Percentiles rank a stretch among this genome's conserved stretches.
phyloP scores from a whole-genome alignment of 2,329 filamentous ascomycete genomes.

The Lachnellula cervina region DNA sequence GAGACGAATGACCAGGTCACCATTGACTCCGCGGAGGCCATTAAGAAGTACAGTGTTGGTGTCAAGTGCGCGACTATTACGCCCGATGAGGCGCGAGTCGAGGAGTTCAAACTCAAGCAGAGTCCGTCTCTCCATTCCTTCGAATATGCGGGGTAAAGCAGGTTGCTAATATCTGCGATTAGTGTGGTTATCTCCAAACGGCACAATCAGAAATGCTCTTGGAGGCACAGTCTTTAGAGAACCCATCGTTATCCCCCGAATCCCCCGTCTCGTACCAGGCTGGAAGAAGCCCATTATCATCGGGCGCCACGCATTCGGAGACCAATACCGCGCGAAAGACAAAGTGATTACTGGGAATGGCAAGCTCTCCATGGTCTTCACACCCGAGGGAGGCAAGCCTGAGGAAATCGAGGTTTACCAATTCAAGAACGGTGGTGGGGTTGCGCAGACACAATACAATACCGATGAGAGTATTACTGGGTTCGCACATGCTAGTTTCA shows the following conservation, averaged over 20 bases:
- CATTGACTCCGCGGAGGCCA: constrained; percentile 88
- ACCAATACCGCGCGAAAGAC: constrained; percentile 98
- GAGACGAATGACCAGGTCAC: constrained; percentile 96
- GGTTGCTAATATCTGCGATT: constrained; percentile 16
- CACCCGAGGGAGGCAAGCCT: constrained; percentile 74
- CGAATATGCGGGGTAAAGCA: not conserved
- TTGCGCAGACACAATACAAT: constrained; percentile 97
- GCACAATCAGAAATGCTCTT: constrained; percentile 70
- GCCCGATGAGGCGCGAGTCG: constrained; percentile 89
- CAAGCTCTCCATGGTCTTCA: constrained; percentile 92
- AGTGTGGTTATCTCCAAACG: constrained; percentile 99
- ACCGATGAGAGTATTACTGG: constrained; percentile 91
- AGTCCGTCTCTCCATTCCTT: constrained; percentile 51
- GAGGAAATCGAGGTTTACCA: constrained; percentile 86
- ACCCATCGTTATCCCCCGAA: constrained; percentile 91
- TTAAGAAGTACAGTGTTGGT: constrained; percentile 98
- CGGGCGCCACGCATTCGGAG: constrained; percentile 94
- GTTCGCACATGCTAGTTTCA: constrained; percentile 95
- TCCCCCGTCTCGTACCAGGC: constrained; percentile 89
- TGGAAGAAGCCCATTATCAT: constrained; percentile 99
- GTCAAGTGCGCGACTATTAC: constrained; percentile 99
- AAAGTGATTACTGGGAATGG: constrained; percentile 75
- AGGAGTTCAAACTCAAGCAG: constrained; percentile 99
- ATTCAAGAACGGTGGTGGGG: constrained; percentile 80
- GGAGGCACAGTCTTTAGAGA: constrained; percentile 98